A percentile compares a stretch with the other conserved stretches of the same genome.
phyloP scores from a whole-genome alignment of 2,329 filamentous ascomycete genomes.

The Cercospora citrullina region DNA sequence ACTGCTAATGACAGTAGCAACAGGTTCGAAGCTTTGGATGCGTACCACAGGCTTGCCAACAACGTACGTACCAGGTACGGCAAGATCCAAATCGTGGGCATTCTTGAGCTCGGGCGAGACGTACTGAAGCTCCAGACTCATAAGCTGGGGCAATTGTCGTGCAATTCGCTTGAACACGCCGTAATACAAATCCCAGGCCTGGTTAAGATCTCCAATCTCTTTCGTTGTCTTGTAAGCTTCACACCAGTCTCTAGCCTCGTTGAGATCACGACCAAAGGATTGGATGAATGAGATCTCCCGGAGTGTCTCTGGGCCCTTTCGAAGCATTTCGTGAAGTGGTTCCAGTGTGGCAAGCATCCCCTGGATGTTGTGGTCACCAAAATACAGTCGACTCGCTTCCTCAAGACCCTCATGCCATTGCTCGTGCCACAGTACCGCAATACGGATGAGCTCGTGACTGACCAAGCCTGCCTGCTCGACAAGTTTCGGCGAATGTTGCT shows the following conservation, averaged over 20 bases:
- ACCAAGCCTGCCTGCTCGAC: constrained; percentile 95
- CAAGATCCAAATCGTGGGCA: constrained; percentile 82
- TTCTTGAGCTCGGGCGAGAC: constrained; percentile 91
- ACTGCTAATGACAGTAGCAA: constrained; percentile 88
- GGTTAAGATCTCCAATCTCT: constrained; percentile 91
- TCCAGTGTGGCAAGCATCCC: constrained; percentile 93
- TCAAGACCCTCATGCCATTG: constrained; percentile 98
- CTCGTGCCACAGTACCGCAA: constrained; percentile 97
- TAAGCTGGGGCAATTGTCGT: constrained; percentile 88
- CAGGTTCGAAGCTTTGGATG: constrained; percentile 86
- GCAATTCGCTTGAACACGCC: constrained; percentile 96
- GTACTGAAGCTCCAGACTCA: constrained; percentile 89
- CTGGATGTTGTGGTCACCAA: constrained; percentile 94
- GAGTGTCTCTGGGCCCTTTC: constrained; percentile 86
- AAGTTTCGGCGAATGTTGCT: constrained; percentile 85
- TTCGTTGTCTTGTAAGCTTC: constrained; percentile 84
- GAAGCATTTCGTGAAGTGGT: constrained; percentile 87
- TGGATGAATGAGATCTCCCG: constrained; percentile 97
- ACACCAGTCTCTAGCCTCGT: constrained; percentile 95
- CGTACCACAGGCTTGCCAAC: constrained; percentile 76
- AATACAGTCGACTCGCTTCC: constrained; percentile 94
- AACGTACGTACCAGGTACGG: constrained; percentile 92
- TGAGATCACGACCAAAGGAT: constrained; percentile 91
- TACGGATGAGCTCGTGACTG: constrained; percentile 93
- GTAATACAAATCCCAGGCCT: constrained; percentile 99